Conservation (phyloP, 352 stramenopile species). For the Pythium folliculosum region DNA sequence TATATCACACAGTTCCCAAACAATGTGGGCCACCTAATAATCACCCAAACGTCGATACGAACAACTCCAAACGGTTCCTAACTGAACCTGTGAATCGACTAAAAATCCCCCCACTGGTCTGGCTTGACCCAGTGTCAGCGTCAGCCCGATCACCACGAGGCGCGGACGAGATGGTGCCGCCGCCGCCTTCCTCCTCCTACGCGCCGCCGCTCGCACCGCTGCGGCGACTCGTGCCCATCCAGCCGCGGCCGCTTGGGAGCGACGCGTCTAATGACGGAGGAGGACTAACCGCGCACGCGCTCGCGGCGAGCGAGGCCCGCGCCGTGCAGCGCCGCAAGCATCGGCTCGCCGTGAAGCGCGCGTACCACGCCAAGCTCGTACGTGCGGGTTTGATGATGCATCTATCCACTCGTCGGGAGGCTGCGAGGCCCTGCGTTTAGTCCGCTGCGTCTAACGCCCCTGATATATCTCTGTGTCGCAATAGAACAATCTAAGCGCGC, state of each 20-base stretch:
- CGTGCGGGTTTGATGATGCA: not conserved
- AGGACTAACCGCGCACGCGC: slow-evolving; percentile 1
- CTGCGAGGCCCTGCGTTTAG: not conserved
- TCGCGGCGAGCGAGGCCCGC: not conserved
- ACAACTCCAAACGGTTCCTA: not conserved
- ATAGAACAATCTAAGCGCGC: slow-evolving; percentile 37
- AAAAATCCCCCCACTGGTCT: not conserved
- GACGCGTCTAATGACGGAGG: not conserved
- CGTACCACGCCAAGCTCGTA: slow-evolving; percentile 40
- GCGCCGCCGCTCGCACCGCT: slow-evolving; percentile 5
- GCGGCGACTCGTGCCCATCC: slow-evolving; percentile 28
- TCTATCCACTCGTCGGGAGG: not conserved
- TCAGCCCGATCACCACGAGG: too few relatives aligned
- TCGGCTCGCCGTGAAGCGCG: slow-evolving; percentile 38
- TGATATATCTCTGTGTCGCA: not conserved
- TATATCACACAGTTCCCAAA: not conserved
- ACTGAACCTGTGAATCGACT: not conserved
- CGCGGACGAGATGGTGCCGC: not conserved
- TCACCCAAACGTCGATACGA: not conserved
- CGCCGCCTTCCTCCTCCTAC: not conserved
- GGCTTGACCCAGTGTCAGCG: too few relatives aligned
- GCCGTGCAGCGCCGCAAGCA: slow-evolving; percentile 21
- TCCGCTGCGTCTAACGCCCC: too few relatives aligned
- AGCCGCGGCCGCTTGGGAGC: slow-evolving; percentile 20
- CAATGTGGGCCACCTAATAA: not conserved